Evolutionary conservation across 805 yeast species (phyloP).

Genomic region (Maudiozyma bulderi): DNA sequence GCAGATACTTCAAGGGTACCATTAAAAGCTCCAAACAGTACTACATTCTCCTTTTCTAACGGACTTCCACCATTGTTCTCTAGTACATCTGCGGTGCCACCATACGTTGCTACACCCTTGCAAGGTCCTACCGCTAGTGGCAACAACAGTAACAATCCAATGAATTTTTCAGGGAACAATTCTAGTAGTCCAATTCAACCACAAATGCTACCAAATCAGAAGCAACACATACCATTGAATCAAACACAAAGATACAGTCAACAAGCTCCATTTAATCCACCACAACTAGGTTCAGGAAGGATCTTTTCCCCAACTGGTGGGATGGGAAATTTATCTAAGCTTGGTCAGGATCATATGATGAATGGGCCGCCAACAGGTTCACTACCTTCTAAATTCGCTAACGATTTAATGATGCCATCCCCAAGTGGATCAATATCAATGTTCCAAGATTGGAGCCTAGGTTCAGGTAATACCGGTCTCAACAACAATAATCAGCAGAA

Average conservation of each 20-base stretch:
- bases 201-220: slow-evolving; percentile 18
- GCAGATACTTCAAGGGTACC: not conserved
- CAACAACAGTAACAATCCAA: slow-evolving; percentile 13
- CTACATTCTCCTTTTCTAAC: slow-evolving; percentile 5
- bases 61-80: slow-evolving; percentile 24
- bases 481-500: not conserved
- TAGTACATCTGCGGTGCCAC: slow-evolving; percentile 25
- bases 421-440: slow-evolving; percentile 24
- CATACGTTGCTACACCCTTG: slow-evolving; percentile 29
- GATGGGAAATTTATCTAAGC: not conserved
- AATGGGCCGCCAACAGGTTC: slow-evolving; percentile 22
- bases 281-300: not conserved
- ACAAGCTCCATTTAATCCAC: slow-evolving; percentile 1
- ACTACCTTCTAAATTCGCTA: slow-evolving; percentile 27
- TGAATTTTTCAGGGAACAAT: slow-evolving; percentile 1
- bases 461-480: slow-evolving; percentile 5
- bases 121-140: slow-evolving; percentile 17
- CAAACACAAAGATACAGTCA: slow-evolving; percentile 2
- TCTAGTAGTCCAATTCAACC: slow-evolving; percentile 12
- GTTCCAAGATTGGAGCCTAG: slow-evolving; percentile 28
- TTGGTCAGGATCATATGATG: not conserved
- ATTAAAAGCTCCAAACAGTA: slow-evolving; percentile 1
- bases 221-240: slow-evolving; percentile 5
- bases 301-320: slow-evolving; percentile 7
- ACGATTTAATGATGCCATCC: slow-evolving; percentile 27